phyloP scores from a whole-genome alignment of 1,139 yeast species.

The Pichia sorboxylosa region DNA sequence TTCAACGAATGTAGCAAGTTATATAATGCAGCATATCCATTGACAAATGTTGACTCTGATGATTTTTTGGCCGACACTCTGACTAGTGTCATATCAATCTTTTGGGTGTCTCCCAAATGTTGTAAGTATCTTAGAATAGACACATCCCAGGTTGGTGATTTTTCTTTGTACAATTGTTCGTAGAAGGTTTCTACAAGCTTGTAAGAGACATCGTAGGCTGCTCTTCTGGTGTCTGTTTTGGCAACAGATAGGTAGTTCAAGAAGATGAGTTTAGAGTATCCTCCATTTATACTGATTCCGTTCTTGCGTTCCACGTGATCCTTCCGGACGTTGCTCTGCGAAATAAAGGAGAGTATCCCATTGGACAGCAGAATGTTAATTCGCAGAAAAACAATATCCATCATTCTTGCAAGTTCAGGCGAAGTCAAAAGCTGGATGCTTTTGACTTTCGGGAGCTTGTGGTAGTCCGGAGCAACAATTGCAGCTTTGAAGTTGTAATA shows the following conservation, averaged over 20 bases:
- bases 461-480: conserved; percentile 22
- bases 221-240: conserved; percentile 15
- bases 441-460: conserved; percentile 22
- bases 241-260: conserved; percentile 19
- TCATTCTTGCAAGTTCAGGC: conserved; percentile 18
- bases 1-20: too few species aligned
- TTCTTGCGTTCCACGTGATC: conserved; percentile 16
- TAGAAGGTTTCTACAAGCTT: too few species aligned
- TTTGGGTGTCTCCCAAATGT: not conserved
- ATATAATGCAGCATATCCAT: too few species aligned
- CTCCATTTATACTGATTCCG: conserved; percentile 12
- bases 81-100: conserved; percentile 17
- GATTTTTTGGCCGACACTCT: too few species aligned
- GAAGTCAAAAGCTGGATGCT: conserved; percentile 17
- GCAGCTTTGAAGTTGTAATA: conserved; percentile 21
- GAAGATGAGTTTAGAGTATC: conserved; percentile 20
- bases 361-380: conserved; percentile 17
- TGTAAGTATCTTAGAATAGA: not conserved
- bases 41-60: too few species aligned
- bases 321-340: conserved; percentile 20
- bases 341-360: conserved; percentile 20
- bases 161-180: too few species aligned
- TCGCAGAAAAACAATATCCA: conserved; percentile 17
- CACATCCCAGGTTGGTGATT: too few species aligned
- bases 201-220: too few species aligned